A percentile compares a stretch with the other conserved stretches of the same genome.
Conservation (phyloP, 768 basidiomycete genomes). For the Boletus bicolor region DNA sequence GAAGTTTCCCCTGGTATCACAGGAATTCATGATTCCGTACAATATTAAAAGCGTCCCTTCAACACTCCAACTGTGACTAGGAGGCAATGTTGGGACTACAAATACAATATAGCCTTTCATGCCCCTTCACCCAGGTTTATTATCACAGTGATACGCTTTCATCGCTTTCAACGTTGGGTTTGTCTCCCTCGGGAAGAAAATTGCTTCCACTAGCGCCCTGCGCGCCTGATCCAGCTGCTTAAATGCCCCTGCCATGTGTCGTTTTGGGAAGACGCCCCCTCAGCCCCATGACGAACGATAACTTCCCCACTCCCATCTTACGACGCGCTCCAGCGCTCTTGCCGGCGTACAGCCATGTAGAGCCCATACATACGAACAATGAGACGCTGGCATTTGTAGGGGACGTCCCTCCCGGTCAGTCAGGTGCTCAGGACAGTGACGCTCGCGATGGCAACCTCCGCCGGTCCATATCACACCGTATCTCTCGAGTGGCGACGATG, state of each 20-base stretch:
- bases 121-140: neutral
- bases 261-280: neutral
- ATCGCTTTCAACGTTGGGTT: neutral
- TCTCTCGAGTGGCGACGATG: conserved; percentile 32
- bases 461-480: conserved; percentile 35
- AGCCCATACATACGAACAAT: conserved; percentile 11
- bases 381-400: conserved; percentile 4
- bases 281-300: conserved; percentile 7
- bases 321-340: conserved; percentile 39
- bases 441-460: conserved; percentile 18
- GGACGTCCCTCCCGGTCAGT: neutral
- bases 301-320: conserved; percentile 25
- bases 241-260: neutral
- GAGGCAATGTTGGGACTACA: neutral
- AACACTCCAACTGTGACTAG: neutral
- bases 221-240: neutral
- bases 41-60: neutral
- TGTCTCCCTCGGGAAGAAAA: neutral
- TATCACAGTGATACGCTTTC: neutral
- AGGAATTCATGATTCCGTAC: neutral
- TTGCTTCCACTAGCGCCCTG: neutral
- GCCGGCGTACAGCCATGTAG: conserved; percentile 25
- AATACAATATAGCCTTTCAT: neutral
- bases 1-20: neutral
- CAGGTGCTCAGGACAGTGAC: neutral